Percentiles rank a stretch among this genome's conserved stretches.
phyloP scores from a whole-genome alignment of 305 asterid genomes.

The Fraxinus paxiana region DNA sequence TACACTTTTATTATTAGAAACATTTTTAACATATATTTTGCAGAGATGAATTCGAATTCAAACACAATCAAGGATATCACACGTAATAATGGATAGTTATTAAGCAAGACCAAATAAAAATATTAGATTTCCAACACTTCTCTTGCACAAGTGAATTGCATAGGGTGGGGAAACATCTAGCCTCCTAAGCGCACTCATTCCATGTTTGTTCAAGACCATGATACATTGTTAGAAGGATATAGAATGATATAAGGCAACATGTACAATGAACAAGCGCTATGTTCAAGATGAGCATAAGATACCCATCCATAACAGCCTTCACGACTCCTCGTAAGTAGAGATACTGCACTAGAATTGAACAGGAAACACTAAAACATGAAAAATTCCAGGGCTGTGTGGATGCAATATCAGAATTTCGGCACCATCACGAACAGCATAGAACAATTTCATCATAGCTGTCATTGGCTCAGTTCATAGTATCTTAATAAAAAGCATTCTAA shows the following conservation, averaged over 20 bases:
- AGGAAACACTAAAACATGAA: background rate
- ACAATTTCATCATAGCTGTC: background rate
- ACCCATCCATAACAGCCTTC: background rate
- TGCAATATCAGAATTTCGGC: background rate
- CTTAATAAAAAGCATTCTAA: background rate
- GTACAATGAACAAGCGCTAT: background rate
- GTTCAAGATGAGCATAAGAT: background rate
- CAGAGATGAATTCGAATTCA: background rate
- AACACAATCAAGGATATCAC: background rate
- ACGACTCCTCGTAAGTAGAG: background rate
- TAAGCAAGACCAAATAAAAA: background rate
- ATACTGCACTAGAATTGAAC: background rate
- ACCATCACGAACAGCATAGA: background rate
- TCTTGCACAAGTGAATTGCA: background rate
- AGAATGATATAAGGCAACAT: background rate
- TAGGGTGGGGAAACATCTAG: background rate
- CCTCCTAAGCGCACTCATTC: background rate
- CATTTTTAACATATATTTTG: background rate
- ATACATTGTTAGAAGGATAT: background rate
- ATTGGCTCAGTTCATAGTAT: background rate
- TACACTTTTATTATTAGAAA: background rate
- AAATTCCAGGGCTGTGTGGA: background rate
- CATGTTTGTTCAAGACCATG: background rate
- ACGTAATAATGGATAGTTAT: background rate
- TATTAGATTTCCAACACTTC: background rate